Percentiles rank a stretch among this genome's conserved stretches.
Evolutionary conservation across 257 asterid genomes (phyloP).

Genomic region (Lycium ferocissimum): DNA sequence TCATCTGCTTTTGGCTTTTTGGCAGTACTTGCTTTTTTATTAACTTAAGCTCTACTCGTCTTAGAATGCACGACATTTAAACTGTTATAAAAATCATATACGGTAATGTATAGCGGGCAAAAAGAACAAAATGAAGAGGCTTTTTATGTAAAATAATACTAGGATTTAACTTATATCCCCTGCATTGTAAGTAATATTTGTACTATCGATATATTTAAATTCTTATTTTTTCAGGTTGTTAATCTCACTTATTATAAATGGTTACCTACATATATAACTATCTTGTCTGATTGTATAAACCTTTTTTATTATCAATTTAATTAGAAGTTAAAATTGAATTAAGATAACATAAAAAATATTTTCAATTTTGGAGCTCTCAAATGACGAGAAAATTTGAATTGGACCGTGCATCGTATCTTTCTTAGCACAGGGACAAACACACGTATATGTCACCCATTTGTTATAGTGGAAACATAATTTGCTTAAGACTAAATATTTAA

Average conservation of each 20-base stretch:
- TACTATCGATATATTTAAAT: background rate
- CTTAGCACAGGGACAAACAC: background rate
- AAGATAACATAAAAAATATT: background rate
- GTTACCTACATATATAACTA: background rate
- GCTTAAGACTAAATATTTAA: background rate
- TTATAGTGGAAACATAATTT: background rate
- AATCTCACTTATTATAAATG: background rate
- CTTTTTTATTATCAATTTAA: background rate
- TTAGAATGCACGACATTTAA: background rate
- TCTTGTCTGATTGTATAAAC: too few relatives aligned
- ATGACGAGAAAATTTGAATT: background rate
- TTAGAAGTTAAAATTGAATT: background rate
- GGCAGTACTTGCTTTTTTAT: background rate
- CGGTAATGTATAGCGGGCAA: background rate
- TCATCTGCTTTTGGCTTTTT: background rate
- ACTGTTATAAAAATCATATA: background rate
- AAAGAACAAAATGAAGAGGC: background rate
- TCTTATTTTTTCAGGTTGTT: background rate
- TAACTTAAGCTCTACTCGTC: slow-evolving; percentile 6
- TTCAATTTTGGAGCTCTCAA: background rate
- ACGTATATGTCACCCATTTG: background rate
- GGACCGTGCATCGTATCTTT: too few relatives aligned
- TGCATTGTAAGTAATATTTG: background rate
- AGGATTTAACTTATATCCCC: background rate
- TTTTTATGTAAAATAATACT: background rate